A percentile compares a stretch with the other conserved stretches of the same genome.
Conservation (phyloP, 257 asterid species). For the Ilex asprella region DNA sequence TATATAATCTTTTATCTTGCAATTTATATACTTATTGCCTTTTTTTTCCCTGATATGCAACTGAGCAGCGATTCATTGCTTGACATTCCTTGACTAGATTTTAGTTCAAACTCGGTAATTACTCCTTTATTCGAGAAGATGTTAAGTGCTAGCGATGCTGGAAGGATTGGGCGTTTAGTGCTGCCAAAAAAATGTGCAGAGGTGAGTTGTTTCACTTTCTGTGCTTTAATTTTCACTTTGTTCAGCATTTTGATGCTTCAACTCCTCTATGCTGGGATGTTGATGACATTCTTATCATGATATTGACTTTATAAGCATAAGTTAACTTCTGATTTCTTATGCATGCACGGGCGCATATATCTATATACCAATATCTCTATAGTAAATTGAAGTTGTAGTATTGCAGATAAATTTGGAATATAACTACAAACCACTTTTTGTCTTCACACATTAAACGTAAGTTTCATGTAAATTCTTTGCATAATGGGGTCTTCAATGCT, state of each 20-base stretch:
- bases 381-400: too few relatives aligned
- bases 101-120: constrained; percentile 60
- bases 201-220: constrained; percentile 43
- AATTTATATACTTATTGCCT: too few relatives aligned
- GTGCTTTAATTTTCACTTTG: background rate
- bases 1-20: too few relatives aligned
- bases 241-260: background rate
- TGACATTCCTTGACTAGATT: constrained; percentile 40
- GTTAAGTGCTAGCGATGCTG: constrained; percentile 95
- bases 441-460: too few relatives aligned
- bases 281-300: background rate
- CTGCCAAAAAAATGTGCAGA: constrained; percentile 96
- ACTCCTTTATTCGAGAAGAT: constrained; percentile 90
- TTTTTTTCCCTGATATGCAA: too few relatives aligned
- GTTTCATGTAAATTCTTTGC: too few relatives aligned
- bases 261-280: background rate
- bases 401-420: too few relatives aligned
- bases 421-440: too few relatives aligned
- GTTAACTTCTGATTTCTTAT: background rate
- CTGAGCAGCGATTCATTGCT: too few relatives aligned
- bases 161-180: constrained; percentile 85
- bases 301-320: background rate
- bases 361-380: background rate
- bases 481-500: background rate
- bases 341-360: background rate